Percentiles rank a stretch among this genome's conserved stretches.
Conservation (phyloP, 2,329 filamentous ascomycete species). For the Cryphonectria nitschkei region DNA sequence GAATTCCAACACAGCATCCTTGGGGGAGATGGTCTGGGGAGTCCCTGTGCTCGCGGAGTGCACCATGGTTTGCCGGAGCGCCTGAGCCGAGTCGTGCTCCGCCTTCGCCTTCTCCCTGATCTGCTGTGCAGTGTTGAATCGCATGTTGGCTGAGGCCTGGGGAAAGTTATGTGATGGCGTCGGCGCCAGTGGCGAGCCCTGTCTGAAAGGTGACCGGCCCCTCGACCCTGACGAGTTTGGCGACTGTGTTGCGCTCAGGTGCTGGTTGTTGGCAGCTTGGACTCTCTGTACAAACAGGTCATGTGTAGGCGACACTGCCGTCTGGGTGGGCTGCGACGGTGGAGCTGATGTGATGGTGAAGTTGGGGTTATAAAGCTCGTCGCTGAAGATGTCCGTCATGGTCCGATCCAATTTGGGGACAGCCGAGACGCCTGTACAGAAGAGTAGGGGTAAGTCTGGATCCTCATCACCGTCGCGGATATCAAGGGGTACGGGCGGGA, state of each 20-base stretch:
- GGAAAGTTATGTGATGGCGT: constrained; percentile 49
- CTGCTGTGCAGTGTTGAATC: constrained; percentile 35
- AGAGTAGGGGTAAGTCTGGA: constrained; percentile 68
- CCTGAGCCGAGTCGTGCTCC: constrained; percentile 56
- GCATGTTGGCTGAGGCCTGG: constrained; percentile 28
- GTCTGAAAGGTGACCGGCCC: constrained; percentile 80
- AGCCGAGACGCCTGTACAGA: constrained; percentile 56
- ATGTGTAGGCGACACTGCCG: constrained; percentile 55
- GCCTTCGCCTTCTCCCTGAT: constrained; percentile 63
- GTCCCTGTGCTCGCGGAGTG: constrained; percentile 50
- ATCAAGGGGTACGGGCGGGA: constrained; percentile 26
- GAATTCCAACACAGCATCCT: constrained; percentile 88
- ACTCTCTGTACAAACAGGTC: constrained; percentile 75
- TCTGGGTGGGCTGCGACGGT: constrained; percentile 49
- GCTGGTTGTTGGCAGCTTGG: constrained; percentile 77
- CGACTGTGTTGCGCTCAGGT: constrained; percentile 62
- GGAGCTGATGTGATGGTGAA: constrained; percentile 63
- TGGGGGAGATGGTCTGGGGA: constrained; percentile 91
- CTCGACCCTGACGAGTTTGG: constrained; percentile 55
- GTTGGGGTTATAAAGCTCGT: constrained; percentile 80
- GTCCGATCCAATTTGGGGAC: constrained; percentile 82
- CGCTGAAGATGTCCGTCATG: constrained; percentile 82
- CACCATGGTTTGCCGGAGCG: constrained; percentile 47
- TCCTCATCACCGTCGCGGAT: constrained; percentile 49
- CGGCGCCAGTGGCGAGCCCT: constrained; percentile 66